Percentiles rank a stretch among this genome's conserved stretches.
These are phyloP conservation scores for Wilhelminamyces savonicus DNA, from an alignment of 805 yeast genomes.

Conservation along the genomic window DNA sequence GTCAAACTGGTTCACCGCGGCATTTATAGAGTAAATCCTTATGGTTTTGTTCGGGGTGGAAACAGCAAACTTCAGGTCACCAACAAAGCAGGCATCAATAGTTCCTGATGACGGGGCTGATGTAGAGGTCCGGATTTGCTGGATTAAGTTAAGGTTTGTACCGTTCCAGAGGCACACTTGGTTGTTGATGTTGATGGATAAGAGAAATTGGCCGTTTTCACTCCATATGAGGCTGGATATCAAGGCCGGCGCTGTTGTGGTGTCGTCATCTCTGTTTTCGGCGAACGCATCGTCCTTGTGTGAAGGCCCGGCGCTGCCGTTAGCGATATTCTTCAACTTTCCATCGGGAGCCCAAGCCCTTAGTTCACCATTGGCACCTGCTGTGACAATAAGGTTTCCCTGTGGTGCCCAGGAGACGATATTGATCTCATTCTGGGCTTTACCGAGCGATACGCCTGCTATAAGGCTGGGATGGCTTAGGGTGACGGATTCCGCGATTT, in stretches of 20 bases:
- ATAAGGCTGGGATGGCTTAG: slow-evolving; percentile 22
- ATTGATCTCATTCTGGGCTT: slow-evolving; percentile 19
- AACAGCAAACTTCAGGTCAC: slow-evolving; percentile 59
- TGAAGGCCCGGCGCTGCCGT: too few species aligned
- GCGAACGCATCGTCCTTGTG: slow-evolving; percentile 3
- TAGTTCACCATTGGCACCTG: slow-evolving; percentile 64
- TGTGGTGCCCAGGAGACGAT: slow-evolving; percentile 57
- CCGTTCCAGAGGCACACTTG: slow-evolving; percentile 61
- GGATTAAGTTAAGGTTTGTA: slow-evolving; percentile 26
- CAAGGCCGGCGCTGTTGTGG: slow-evolving; percentile 20
- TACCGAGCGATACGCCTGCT: slow-evolving; percentile 7
- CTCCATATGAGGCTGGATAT: slow-evolving; percentile 60
- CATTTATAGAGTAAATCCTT: slow-evolving; percentile 41
- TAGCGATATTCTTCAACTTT: too few species aligned
- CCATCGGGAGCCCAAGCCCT: slow-evolving; percentile 78
- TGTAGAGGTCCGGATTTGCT: slow-evolving; percentile 15
- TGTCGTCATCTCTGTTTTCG: slow-evolving; percentile 6
- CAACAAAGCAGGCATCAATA: slow-evolving; percentile 70
- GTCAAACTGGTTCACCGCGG: slow-evolving; percentile 9
- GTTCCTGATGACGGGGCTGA: slow-evolving; percentile 1
- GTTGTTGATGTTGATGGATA: slow-evolving; percentile 49
- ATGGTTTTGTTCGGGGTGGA: slow-evolving; percentile 55
- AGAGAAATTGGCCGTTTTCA: slow-evolving; percentile 42
- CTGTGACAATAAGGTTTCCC: slow-evolving; percentile 59
- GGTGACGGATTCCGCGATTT: slow-evolving; percentile 23